Conservation (phyloP, 352 stramenopile species). For the Aphanomyces euteiches region DNA sequence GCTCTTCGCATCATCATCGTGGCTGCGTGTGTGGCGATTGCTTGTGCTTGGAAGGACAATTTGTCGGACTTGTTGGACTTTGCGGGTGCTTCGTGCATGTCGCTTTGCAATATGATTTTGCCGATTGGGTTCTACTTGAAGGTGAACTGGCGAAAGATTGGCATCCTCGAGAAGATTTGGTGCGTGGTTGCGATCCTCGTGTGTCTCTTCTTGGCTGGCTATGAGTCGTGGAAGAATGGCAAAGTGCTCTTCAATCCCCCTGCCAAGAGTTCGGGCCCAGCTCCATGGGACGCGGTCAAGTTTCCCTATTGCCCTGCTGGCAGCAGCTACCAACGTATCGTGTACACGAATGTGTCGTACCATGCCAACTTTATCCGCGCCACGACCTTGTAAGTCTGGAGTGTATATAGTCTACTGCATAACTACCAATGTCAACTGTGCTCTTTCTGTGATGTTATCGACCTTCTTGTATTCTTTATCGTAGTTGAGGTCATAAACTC, state of each 20-base stretch:
- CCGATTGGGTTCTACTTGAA: conserved; percentile 69
- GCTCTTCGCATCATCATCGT: conserved; percentile 53
- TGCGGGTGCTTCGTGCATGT: conserved; percentile 55
- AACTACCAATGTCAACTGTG: too few species aligned
- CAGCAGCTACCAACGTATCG: conserved; percentile 16
- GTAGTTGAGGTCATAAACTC: too few species aligned
- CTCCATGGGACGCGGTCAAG: too few species aligned
- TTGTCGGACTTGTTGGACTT: conserved; percentile 69
- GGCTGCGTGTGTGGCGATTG: conserved; percentile 41
- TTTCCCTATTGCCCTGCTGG: conserved; percentile 6
- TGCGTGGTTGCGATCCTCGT: neutral
- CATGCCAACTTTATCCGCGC: neutral
- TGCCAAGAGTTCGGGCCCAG: too few species aligned
- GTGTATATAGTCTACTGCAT: neutral
- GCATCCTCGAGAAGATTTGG: neutral
- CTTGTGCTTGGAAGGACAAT: conserved; percentile 49
- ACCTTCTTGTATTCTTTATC: too few species aligned
- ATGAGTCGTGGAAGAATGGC: conserved; percentile 15
- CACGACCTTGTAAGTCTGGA: neutral
- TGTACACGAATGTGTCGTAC: conserved; percentile 23
- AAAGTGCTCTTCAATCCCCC: conserved; percentile 14
- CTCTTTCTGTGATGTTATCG: too few species aligned
- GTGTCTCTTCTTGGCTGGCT: conserved; percentile 1
- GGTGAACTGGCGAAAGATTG: neutral
- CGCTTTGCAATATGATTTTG: conserved; percentile 59